Base-by-base conservation (phyloP, 2,329 filamentous ascomycete genomes). In the Calonectria naviculata region DNA sequence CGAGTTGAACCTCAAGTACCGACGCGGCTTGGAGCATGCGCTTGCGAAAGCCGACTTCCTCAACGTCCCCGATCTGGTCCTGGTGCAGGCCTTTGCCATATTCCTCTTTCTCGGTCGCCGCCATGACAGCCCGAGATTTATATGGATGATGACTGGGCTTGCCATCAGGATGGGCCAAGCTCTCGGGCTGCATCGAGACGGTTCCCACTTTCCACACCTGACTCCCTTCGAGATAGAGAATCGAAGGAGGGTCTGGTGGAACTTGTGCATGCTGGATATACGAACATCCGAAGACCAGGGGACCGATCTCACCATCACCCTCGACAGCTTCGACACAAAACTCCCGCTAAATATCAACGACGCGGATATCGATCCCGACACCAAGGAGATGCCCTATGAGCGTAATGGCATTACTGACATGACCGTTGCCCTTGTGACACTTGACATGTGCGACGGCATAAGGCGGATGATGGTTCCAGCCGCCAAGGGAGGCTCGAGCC, bases 131-230 rank as follows among this genome's bases (percentile, higher is more conserved):
- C 80, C 88, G 61, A 78, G 86, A 5, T 89, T 90, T 4, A 86
- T 90, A 6, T 93, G 91, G 90, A 90, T 90, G 44, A 83, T 93
- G 73, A 91, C 89, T 0, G 91, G 91, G 0, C 84, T 93, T 1
- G 87, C 88, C n/a, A 87, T 91, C 21, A 83, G 88, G 7, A 88
- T 90, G 77, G 87, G 84, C 17, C 87, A 89, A 36, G 85, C 86
- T 12, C 82, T 91, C 28, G 88, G 89, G 0, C 81, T 91, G 38
- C 89, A 91, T 67, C 84, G 88, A n/a, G 91, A 93, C 49, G 88
- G 88, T 17, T 83, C 83, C 4, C 81, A 85, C 63, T 87, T 87
- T 76, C 83, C 76, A 1, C 85, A 88, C 15, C 76, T 93, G 1
- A 85, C 86, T 0, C 88, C 89, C 0, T 93, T 91, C 67, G 89